These are phyloP conservation scores for Sphaerulina vaccinii DNA, from an alignment of 2,329 filamentous ascomycete species.

Conservation along the genomic window DNA sequence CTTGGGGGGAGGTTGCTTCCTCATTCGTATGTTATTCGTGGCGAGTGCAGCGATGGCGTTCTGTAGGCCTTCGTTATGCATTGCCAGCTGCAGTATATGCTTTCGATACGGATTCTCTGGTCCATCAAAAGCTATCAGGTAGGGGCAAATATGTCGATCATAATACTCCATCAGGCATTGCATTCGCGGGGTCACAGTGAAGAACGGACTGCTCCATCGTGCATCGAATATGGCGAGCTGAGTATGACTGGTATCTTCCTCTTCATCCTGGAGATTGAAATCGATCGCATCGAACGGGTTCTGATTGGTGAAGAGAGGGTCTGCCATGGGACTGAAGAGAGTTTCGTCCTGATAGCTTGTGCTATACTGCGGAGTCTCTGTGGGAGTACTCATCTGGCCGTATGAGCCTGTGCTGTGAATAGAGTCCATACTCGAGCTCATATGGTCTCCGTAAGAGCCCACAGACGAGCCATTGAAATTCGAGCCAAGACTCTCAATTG, in stretches of 20 bases:
- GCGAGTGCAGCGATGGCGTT: constrained; percentile 88
- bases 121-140: constrained; percentile 86
- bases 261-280: constrained; percentile 20
- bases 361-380: constrained; percentile 10
- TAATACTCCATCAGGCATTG: constrained; percentile 92
- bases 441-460: constrained; percentile 39
- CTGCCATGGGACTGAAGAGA: constrained; percentile 36
- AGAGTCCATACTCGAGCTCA: constrained; percentile 49
- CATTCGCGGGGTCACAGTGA: constrained; percentile 70
- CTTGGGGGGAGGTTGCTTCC: constrained; percentile 59
- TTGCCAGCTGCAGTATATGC: constrained; percentile 75
- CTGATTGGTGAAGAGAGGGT: constrained; percentile 16
- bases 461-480: constrained; percentile 27
- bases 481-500: constrained; percentile 21
- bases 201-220: constrained; percentile 42
- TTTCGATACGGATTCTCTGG: constrained; percentile 81
- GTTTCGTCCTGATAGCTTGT: constrained; percentile 27
- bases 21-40: constrained; percentile 87
- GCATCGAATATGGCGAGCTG: constrained; percentile 31
- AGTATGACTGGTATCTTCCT: constrained; percentile 24
- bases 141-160: constrained; percentile 85
- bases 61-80: constrained; percentile 77
- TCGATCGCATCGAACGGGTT: constrained; percentile 24
- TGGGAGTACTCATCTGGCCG: constrained; percentile 6
- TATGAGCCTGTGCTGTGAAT: constrained; percentile 39